Evolutionary conservation across 805 yeast genomes (phyloP).

Genomic region (Candida ascalaphidarum): DNA sequence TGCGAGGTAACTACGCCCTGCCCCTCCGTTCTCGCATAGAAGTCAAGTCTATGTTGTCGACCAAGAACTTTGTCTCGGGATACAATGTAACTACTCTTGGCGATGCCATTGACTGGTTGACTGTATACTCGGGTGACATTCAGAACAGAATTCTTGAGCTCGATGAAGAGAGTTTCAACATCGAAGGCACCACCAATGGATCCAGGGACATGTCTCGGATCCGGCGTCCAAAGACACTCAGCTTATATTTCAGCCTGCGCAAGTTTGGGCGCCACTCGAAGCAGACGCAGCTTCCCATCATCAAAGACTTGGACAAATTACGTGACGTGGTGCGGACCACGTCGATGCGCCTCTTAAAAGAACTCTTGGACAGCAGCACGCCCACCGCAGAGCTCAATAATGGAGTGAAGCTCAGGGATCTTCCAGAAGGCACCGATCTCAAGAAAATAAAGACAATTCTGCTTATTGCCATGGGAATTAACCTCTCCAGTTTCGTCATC

Average conservation of each 20-base stretch:
- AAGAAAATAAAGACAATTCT: conserved; percentile 27
- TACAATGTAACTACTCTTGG: conserved; percentile 39
- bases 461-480: conserved; percentile 40
- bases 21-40: conserved; percentile 52
- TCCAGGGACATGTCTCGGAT: conserved; percentile 15
- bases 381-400: conserved; percentile 14
- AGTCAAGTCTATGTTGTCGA: conserved; percentile 81
- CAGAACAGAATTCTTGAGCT: conserved; percentile 62
- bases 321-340: conserved; percentile 14
- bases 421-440: conserved; percentile 10
- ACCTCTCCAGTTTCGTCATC: conserved; percentile 46
- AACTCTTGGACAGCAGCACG: conserved; percentile 19
- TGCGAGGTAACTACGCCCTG: conserved; percentile 52
- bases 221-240: conserved; percentile 49
- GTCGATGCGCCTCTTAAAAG: conserved; percentile 34
- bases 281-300: conserved; percentile 32
- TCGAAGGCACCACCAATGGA: too few species aligned
- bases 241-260: conserved; percentile 25
- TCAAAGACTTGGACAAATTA: conserved; percentile 28
- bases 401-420: conserved; percentile 9
- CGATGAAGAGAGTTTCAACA: conserved; percentile 50
- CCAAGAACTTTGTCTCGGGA: conserved; percentile 63
- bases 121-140: conserved; percentile 76
- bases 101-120: conserved; percentile 72
- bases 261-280: conserved; percentile 23